Evolutionary conservation across 176 grass and related monocot genomes (phyloP), one percentile per base, ranked within the genome.

Genomic region (Musa itinerans): DNA sequence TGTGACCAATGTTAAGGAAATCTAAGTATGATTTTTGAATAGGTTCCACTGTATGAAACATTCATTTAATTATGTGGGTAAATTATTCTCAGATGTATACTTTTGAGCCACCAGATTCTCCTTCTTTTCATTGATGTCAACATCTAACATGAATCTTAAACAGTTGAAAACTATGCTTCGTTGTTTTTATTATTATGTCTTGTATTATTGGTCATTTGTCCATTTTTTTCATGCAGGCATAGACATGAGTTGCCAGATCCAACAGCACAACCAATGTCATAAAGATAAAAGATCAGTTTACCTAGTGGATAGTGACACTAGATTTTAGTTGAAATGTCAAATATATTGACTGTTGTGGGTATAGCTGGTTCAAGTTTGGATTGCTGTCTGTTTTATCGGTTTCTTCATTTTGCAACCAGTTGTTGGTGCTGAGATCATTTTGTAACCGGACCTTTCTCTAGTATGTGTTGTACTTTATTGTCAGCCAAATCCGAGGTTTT

Each of bases 171-270:
- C n/a, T 20, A 24, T 73, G 50, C 10, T 24, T 23, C 14, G 9
- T 62, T 64, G 9, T 50, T 19, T 77, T 77, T 15, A 10, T 16
- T 53, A 29, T 23, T 12, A 22, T 29, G 22, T 29, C 9, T 53
- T 53, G 10, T 16, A 27, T 17, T 29, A 14, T 53, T 78, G 29
- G 14, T 21, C 49, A 65, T 52, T 59, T 23, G 24, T 71, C 66
- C 25, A 43, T 77, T 49, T 81, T 51, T 22, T 81, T 78, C 10
- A 68, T 88, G 78, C 88, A 98, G 90, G 84, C 94, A 89, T 92
- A 87, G 86, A 79, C 94, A 94, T 92, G 95, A 99, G 74, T 77
- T 99, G 53, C 95, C 91, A n/a, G 91, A 99, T 78, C 80, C 90
- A 78, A 94, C 82, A 48, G 85, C 86, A 43, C 88, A 86, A 58